Evolutionary conservation across 169 alveolate species (phyloP), one percentile per base, ranked within the genome.

Genomic region (Cryptosporidium muris): DNA sequence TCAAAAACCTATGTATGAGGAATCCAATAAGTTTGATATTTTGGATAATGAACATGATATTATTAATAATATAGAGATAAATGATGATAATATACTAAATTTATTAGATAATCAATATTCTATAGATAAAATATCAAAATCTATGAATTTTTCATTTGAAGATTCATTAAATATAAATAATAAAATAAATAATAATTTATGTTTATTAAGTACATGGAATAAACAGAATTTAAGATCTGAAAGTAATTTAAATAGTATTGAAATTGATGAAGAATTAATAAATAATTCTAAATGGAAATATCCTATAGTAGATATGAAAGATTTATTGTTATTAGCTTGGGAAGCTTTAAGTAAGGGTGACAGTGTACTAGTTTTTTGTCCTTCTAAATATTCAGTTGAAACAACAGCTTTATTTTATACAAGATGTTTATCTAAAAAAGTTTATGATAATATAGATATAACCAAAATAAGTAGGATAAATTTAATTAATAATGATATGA

Each of bases 311-410:
- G 48, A 58, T 74, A 74, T 74, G 85, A 74, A 47, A 11, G 85
- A 56, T 6, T 12, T 74, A 68, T 81, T 82, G 58, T 12, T 40
- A n/a, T 65, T 89, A 48, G 90, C 82, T 2, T 89, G 92, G 92
- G 92, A 89, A 38, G 58, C 88, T 52, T 42, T 80, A 53, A 64
- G 85, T 14, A 89, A 66, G 43, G 89, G 82, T 43, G 89, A 81
- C 62, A 63, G 80, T 37, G 92, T 89, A 62, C 16, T 89, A n/a
- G 67, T 89, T 4, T 89, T 89, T 54, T 89, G 92, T 64, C 91
- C 91, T 36, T 74, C 92, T 12, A 82, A 89, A 80, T 82, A 68
- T 56, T 80, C 89, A 63, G 80, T 88, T 36, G 90, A 81, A 40
- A 38, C 62, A 11, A 64, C 81, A 4, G 89, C 89, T 34, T 11